These are phyloP conservation scores for Tinospora cordifolia DNA, from an alignment of 164 flowering plant species.

Conservation along the genomic window DNA sequence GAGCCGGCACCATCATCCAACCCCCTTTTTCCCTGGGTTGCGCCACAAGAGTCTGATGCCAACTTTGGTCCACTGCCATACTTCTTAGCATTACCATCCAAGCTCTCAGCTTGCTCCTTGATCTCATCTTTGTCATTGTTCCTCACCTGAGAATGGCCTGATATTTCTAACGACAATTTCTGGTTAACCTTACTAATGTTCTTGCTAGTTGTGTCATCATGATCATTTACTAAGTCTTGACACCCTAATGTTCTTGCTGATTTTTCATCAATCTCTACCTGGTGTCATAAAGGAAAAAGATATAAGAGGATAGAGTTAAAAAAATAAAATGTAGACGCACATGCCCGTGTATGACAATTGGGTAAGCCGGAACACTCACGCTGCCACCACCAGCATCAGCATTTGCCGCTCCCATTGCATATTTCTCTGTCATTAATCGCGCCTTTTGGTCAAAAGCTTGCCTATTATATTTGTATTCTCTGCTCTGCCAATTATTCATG, in stretches of 20 bases:
- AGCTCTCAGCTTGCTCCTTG: constrained; percentile 8
- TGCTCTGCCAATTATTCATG: constrained; percentile 48
- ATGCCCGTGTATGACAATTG: constrained; percentile 24
- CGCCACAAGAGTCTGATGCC: constrained; percentile 23
- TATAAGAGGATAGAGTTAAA: neutral
- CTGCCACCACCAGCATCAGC: constrained; percentile 17
- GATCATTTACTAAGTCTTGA: constrained; percentile 16
- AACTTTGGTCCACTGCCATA: constrained; percentile 24
- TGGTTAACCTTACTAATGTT: constrained; percentile 16
- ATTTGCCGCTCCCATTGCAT: constrained; percentile 40
- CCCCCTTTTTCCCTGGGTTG: constrained; percentile 9
- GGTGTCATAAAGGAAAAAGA: constrained; percentile 4
- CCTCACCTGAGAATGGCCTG: constrained; percentile 11
- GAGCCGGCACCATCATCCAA: constrained; percentile 5
- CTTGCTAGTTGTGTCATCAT: constrained; percentile 4
- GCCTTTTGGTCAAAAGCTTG: constrained; percentile 79
- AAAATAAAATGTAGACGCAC: neutral
- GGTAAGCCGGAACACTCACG: constrained; percentile 2
- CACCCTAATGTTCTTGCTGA: constrained; percentile 11
- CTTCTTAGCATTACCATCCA: constrained; percentile 5
- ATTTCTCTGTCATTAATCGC: constrained; percentile 64
- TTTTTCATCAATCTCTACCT: constrained; percentile 31
- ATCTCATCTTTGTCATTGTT: constrained; percentile 13
- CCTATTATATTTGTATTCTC: constrained; percentile 75
- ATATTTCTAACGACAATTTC: constrained; percentile 31